A percentile compares a stretch with the other conserved stretches of the same genome.
These are phyloP conservation scores for Lablab purpureus DNA, from an alignment of 306 rosid species.

Conservation along the genomic window DNA sequence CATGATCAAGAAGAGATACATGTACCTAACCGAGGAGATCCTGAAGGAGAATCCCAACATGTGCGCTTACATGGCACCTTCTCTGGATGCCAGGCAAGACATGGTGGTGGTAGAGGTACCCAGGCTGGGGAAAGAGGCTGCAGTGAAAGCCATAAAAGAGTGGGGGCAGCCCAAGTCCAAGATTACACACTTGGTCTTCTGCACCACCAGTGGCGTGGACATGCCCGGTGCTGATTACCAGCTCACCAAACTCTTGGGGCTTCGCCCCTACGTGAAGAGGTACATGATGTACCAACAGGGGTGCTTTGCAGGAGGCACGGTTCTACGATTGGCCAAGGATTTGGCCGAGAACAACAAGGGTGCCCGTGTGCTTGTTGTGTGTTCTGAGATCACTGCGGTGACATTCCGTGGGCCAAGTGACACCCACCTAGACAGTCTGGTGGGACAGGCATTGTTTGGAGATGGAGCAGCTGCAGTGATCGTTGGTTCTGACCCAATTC, in stretches of 20 bases:
- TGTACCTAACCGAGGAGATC: constrained; percentile 41
- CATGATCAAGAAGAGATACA: constrained; percentile 49
- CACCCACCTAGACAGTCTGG: constrained; percentile 45
- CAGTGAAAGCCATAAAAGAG: constrained; percentile 58
- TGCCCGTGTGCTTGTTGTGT: constrained; percentile 48
- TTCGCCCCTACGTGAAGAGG: constrained; percentile 68
- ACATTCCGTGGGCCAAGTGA: constrained; percentile 48
- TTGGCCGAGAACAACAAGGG: constrained; percentile 50
- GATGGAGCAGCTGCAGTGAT: constrained; percentile 57
- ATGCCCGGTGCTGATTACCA: constrained; percentile 82
- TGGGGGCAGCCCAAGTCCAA: constrained; percentile 70
- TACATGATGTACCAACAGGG: constrained; percentile 79
- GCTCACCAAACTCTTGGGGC: constrained; percentile 76
- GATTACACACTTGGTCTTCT: constrained; percentile 72
- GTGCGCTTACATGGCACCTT: constrained; percentile 72
- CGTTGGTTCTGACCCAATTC: constrained; percentile 65
- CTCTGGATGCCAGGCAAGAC: constrained; percentile 78
- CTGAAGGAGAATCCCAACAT: constrained; percentile 49
- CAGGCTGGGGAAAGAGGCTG: constrained; percentile 76
- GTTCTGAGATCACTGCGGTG: constrained; percentile 48
- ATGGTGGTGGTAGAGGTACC: constrained; percentile 79
- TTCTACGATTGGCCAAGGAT: constrained; percentile 52
- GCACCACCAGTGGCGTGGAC: constrained; percentile 84
- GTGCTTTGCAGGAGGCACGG: constrained; percentile 49
- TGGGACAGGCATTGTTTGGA: constrained; percentile 49